Conservation (phyloP, 2,329 filamentous ascomycete species). For the Fusarium cicatricum region DNA sequence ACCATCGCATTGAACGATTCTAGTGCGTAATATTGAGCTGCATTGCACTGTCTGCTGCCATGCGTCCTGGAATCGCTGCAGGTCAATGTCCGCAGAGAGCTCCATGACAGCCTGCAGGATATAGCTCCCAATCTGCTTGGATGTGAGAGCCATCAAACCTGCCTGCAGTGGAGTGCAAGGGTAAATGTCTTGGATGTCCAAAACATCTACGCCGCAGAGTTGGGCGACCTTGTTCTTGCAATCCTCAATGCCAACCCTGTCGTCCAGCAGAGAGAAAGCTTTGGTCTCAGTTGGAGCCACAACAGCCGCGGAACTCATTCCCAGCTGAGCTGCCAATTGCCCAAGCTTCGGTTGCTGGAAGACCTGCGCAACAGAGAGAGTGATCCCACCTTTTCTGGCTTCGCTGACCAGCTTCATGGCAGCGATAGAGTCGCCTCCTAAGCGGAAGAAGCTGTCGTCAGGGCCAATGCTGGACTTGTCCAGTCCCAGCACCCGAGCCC, state of each 20-base stretch:
- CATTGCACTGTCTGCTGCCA: slow-evolving; percentile 14
- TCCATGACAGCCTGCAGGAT: slow-evolving; percentile 18
- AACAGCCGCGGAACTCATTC: neutral
- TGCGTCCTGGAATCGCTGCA: slow-evolving; percentile 14
- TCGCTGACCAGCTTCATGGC: slow-evolving; percentile 39
- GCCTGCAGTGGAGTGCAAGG: slow-evolving; percentile 49
- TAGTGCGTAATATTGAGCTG: slow-evolving; percentile 52
- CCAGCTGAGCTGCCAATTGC: neutral
- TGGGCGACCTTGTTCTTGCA: neutral
- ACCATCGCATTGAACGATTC: slow-evolving; percentile 53
- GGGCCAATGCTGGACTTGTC: slow-evolving; percentile 1
- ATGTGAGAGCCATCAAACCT: slow-evolving; percentile 46
- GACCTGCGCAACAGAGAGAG: slow-evolving; percentile 15
- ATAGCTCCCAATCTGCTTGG: slow-evolving; percentile 28
- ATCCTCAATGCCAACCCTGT: neutral
- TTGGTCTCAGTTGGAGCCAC: neutral
- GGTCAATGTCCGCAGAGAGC: neutral
- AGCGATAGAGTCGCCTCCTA: slow-evolving; percentile 25
- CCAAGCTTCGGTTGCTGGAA: slow-evolving; percentile 13
- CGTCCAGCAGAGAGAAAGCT: neutral
- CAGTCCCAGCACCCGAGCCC: neutral
- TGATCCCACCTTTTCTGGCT: neutral
- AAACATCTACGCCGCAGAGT: neutral
- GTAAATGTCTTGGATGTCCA: slow-evolving; percentile 44
- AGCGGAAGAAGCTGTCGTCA: slow-evolving; percentile 17